phyloP scores from a whole-genome alignment of 2,329 filamentous ascomycete genomes.

The Arachnomyces sp. region DNA sequence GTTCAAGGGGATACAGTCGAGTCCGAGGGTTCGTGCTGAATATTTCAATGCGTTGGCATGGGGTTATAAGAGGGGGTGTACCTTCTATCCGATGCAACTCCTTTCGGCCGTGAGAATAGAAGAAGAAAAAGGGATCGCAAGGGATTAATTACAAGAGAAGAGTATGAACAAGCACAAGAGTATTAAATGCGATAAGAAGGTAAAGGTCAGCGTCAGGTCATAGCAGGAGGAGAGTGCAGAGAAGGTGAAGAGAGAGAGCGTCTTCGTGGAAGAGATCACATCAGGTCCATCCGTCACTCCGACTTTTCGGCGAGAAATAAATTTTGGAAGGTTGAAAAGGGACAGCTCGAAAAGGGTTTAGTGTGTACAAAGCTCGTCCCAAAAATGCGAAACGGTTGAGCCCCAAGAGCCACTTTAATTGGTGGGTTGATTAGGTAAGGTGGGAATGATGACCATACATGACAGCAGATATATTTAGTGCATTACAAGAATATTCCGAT shows the following conservation, averaged over 20 bases:
- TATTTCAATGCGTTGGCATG: too few relatives aligned
- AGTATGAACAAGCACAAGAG: constrained; percentile 1
- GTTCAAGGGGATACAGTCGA: too few relatives aligned
- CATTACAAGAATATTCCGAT: too few relatives aligned
- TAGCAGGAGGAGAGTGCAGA: not conserved
- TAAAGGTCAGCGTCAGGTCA: not conserved
- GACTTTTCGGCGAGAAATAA: not conserved
- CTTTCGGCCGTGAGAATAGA: constrained; percentile 9
- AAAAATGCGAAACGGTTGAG: constrained; percentile 31
- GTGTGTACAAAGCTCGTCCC: constrained; percentile 20
- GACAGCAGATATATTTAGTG: too few relatives aligned
- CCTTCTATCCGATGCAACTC: too few relatives aligned
- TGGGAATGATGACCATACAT: too few relatives aligned
- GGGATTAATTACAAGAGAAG: constrained; percentile 7
- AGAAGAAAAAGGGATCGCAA: constrained; percentile 11
- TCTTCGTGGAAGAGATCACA: too few relatives aligned
- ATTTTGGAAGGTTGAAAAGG: constrained; percentile 20
- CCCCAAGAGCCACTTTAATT: constrained; percentile 8
- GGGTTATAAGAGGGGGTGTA: too few relatives aligned
- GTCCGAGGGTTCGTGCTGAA: too few relatives aligned
- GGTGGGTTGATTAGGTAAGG: too few relatives aligned
- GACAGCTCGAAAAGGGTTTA: constrained; percentile 26
- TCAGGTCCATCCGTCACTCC: too few relatives aligned
- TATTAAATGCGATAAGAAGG: not conserved
- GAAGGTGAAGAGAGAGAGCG: not conserved